Evolutionary conservation across 768 basidiomycete genomes (phyloP).

Genomic region (Tylopilus balloui): DNA sequence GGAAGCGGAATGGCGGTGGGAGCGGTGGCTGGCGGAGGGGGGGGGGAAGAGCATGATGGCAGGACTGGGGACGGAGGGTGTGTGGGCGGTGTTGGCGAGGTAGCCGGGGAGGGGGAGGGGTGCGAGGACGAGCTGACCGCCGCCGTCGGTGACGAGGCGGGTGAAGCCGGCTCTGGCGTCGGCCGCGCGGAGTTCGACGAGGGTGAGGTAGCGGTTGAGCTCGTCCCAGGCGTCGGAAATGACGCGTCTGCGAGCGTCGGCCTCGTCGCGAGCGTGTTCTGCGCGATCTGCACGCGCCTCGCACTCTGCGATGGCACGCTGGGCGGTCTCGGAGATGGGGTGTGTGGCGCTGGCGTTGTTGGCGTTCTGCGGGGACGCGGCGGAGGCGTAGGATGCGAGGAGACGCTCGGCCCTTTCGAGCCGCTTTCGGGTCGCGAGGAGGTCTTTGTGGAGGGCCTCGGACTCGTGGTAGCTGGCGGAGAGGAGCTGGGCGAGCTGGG

Average conservation of each 20-base stretch:
- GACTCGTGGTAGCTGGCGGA: constrained; percentile 48
- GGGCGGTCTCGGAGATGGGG: constrained; percentile 29
- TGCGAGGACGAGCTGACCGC: constrained; percentile 40
- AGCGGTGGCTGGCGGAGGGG: constrained; percentile 11
- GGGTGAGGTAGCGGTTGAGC: constrained; percentile 44
- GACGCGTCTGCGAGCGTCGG: constrained; percentile 42
- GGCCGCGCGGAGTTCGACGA: constrained; percentile 41
- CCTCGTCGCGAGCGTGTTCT: constrained; percentile 53
- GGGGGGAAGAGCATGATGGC: constrained; percentile 30
- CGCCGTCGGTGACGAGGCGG: constrained; percentile 42
- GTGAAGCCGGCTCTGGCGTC: constrained; percentile 49
- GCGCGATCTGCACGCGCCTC: constrained; percentile 49
- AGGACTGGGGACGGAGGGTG: constrained; percentile 22
- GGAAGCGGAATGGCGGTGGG: constrained; percentile 21
- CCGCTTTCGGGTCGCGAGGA: constrained; percentile 37
- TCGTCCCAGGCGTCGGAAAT: constrained; percentile 48
- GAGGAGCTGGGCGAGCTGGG: constrained; percentile 57
- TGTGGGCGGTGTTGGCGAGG: background rate
- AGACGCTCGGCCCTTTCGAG: constrained; percentile 54
- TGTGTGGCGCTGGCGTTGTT: constrained; percentile 8
- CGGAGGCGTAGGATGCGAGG: constrained; percentile 27
- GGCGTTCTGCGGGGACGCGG: constrained; percentile 17
- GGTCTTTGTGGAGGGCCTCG: constrained; percentile 49
- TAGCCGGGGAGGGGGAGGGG: constrained; percentile 30
- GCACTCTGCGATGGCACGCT: constrained; percentile 39